These are phyloP conservation scores for Naganishia vishniacii DNA, from an alignment of 768 basidiomycete species.

Conservation along the genomic window DNA sequence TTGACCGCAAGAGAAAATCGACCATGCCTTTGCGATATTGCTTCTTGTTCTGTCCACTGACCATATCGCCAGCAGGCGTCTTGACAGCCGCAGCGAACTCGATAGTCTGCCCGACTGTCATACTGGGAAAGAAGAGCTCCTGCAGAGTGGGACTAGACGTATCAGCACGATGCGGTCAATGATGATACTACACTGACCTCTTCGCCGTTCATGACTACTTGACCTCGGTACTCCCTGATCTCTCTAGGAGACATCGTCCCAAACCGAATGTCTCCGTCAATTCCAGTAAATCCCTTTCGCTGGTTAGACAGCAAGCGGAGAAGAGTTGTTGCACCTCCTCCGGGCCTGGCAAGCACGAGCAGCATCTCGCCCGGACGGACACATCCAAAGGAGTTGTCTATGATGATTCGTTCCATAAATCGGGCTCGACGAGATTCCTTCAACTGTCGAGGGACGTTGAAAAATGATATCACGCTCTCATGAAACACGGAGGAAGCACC, in stretches of 20 bases:
- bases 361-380: constrained; percentile 63
- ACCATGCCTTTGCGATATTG: constrained; percentile 49
- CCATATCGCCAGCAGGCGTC: neutral
- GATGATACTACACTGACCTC: neutral
- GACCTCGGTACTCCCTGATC: neutral
- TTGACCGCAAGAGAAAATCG: constrained; percentile 41
- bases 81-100: constrained; percentile 13
- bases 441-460: neutral
- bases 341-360: constrained; percentile 63
- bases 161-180: neutral
- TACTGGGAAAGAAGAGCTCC: constrained; percentile 19
- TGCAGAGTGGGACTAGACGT: neutral
- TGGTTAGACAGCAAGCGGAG: constrained; percentile 73
- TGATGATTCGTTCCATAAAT: constrained; percentile 50
- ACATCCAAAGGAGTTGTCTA: constrained; percentile 56
- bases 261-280: constrained; percentile 67
- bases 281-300: constrained; percentile 60
- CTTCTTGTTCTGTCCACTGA: constrained; percentile 28
- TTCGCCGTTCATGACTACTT: constrained; percentile 20
- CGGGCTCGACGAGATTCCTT: neutral
- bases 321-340: constrained; percentile 74
- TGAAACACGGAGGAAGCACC: neutral
- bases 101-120: constrained; percentile 18
- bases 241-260: constrained; percentile 50
- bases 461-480: constrained; percentile 11